Evolutionary conservation across 1,284 basidiomycete genomes (phyloP), one percentile per base, ranked within the genome.

Genomic region (Fomes fomentarius): DNA sequence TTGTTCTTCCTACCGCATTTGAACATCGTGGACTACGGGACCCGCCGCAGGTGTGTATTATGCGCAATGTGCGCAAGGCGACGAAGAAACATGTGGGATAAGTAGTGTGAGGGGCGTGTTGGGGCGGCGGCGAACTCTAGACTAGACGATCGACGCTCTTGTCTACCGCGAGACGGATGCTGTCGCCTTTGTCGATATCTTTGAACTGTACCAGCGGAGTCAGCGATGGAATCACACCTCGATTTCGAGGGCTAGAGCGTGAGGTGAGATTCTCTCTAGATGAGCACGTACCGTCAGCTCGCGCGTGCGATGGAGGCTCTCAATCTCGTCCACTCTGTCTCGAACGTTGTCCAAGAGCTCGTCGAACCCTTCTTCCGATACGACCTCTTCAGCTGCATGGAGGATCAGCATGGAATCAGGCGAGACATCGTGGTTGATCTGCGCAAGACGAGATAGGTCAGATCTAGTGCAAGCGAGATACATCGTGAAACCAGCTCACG

Each of bases 341-440:
- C 87, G 78, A 24, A 93, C 91, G 54, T 75, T 76, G 50, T 91
- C 80, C 14, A 94, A 77, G 46, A 84, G 66, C 26, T 89, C 83
- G 54, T 93, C 84, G 66, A 94, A 93, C 14, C 83, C 85, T 43
- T 87, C 83, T 65, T 83, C 82, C 30, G 83, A 75, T 26, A 87
- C 84, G 10, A 93, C 85, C 61, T 87, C 76, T 56, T 79, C 76
- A 11, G 86, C 87, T 26, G 89, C 86, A 53, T 83, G 82, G 5
- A 93, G 75, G 42, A 90, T 81, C 30, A 91, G 74, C 74, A 88
- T 82, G 1, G 87, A 92, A 70, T 93, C 92, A 14, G 89, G 87
- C 39, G 86, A 84, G 14, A 94, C 86, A 53, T 91, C 81, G 67
- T 91, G 87, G 61, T 90, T 71, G 28, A 86, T 79, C 89, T 89